A percentile compares a stretch with the other conserved stretches of the same genome.
Evolutionary conservation across 148 eudicot species (phyloP).

Genomic region (Agrostemma githago): DNA sequence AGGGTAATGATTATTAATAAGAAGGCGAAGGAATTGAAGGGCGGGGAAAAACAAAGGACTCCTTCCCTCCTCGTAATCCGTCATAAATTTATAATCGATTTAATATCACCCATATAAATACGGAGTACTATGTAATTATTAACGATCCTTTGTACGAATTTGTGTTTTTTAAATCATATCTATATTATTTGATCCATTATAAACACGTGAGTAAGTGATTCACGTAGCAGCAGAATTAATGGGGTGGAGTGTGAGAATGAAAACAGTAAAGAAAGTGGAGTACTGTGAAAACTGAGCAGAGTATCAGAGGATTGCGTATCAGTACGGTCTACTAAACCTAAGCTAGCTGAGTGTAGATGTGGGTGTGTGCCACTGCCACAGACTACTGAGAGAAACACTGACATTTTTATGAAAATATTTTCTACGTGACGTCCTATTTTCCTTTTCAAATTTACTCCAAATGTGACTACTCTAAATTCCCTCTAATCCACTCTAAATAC

Average conservation of each 20-base stretch:
- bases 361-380: background rate
- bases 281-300: constrained; percentile 5
- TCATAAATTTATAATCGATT: too few relatives aligned
- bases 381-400: constrained; percentile 7
- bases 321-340: constrained; percentile 20
- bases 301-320: constrained; percentile 49
- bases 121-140: too few relatives aligned
- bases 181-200: too few relatives aligned
- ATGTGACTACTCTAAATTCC: too few relatives aligned
- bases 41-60: background rate
- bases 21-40: constrained; percentile 10
- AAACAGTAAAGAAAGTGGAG: background rate
- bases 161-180: too few relatives aligned
- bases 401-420: constrained; percentile 21
- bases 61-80: too few relatives aligned
- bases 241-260: constrained; percentile 17
- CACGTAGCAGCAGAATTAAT: too few relatives aligned
- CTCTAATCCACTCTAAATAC: too few relatives aligned
- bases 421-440: constrained; percentile 29
- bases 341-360: constrained; percentile 10
- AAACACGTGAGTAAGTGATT: too few relatives aligned
- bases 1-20: constrained; percentile 15
- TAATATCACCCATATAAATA: too few relatives aligned
- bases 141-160: too few relatives aligned
- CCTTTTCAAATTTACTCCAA: too few relatives aligned